Conservation (phyloP, 257 asterid species). For the Penstemon eatonii region DNA sequence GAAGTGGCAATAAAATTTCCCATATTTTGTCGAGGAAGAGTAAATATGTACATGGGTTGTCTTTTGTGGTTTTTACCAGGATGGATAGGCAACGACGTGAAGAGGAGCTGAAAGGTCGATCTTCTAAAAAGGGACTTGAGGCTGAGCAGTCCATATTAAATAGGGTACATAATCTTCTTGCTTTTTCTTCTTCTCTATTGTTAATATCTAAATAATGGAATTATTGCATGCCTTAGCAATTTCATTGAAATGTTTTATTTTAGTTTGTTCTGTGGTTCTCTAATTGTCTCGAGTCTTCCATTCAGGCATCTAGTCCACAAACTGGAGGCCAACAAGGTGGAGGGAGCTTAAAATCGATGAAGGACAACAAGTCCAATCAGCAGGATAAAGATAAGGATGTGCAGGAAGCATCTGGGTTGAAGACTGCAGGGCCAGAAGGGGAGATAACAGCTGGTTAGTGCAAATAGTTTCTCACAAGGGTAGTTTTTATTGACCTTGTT, state of each 20-base stretch:
- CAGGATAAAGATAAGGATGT: conserved; percentile 70
- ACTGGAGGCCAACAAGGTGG: conserved; percentile 80
- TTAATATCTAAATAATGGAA: conserved; percentile 6
- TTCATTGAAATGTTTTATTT: not conserved
- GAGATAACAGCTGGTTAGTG: conserved; percentile 90
- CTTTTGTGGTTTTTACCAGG: conserved; percentile 44
- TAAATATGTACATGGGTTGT: not conserved
- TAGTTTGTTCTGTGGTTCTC: not conserved
- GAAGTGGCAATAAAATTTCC: not conserved
- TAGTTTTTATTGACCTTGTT: conserved; percentile 7
- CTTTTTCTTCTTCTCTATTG: not conserved
- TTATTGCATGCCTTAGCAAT: conserved; percentile 3
- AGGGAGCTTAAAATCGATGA: conserved; percentile 79
- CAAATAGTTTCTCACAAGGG: conserved; percentile 14
- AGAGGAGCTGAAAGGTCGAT: conserved; percentile 81
- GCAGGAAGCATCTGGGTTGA: conserved; percentile 71
- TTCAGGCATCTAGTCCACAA: conserved; percentile 92
- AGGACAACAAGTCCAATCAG: conserved; percentile 68
- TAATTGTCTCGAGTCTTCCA: conserved; percentile 24
- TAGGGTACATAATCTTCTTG: conserved; percentile 49
- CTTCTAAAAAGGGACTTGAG: conserved; percentile 77
- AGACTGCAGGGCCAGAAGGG: conserved; percentile 93
- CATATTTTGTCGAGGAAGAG: not conserved
- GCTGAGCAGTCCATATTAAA: conserved; percentile 78
- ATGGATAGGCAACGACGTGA: conserved; percentile 98